These are phyloP conservation scores for Lasiosphaeria hispida DNA, from an alignment of 495 filamentous ascomycete genomes.

Conservation along the genomic window DNA sequence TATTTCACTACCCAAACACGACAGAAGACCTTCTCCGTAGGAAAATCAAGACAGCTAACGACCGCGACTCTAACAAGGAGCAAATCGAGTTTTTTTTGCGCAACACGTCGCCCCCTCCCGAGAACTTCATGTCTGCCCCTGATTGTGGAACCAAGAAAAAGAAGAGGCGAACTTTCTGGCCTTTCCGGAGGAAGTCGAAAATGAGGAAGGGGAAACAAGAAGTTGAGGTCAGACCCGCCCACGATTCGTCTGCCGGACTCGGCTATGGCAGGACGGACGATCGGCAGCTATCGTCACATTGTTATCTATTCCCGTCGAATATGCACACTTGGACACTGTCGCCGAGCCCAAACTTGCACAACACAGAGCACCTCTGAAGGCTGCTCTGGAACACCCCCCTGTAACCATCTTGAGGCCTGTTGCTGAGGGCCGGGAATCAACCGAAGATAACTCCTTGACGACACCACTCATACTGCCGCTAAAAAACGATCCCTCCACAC, in stretches of 20 bases:
- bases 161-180: conserved; percentile 15
- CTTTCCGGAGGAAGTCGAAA: conserved; percentile 10
- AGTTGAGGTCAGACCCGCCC: conserved; percentile 11
- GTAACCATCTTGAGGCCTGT: conserved; percentile 27
- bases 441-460: not conserved
- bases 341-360: not conserved
- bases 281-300: conserved; percentile 44
- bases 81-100: conserved; percentile 46
- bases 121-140: conserved; percentile 40
- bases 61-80: conserved; percentile 21
- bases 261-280: conserved; percentile 42
- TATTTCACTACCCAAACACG: conserved; percentile 25
- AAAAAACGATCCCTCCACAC: not conserved
- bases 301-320: conserved; percentile 50
- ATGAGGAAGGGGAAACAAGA: not conserved
- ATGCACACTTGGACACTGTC: conserved; percentile 22
- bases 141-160: conserved; percentile 18
- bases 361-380: not conserved
- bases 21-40: conserved; percentile 17
- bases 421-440: conserved; percentile 20
- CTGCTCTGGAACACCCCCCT: not conserved
- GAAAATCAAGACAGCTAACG: conserved; percentile 24
- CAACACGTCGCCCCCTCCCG: conserved; percentile 36
- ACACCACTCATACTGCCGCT: conserved; percentile 11
- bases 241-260: conserved; percentile 44